phyloP scores from a whole-genome alignment of 2,329 filamentous ascomycete genomes.

The Aureobasidium lini region DNA sequence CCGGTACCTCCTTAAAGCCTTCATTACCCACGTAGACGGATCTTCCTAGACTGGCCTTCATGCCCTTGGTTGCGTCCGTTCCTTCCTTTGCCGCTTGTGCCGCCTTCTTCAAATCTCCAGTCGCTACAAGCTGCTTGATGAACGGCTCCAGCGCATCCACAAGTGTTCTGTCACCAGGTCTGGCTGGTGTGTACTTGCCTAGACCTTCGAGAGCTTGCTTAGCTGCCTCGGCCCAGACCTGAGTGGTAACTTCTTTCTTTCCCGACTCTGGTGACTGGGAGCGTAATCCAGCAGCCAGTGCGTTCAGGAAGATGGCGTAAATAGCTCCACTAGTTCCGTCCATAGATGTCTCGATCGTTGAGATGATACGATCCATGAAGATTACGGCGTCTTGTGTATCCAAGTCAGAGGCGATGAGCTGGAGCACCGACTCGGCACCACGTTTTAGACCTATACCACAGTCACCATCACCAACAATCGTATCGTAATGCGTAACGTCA shows the following conservation, averaged over 20 bases:
- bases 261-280: conserved; percentile 40
- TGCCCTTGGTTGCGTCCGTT: conserved; percentile 78
- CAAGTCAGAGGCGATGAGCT: conserved; percentile 33
- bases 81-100: conserved; percentile 68
- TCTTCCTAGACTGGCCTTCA: conserved; percentile 81
- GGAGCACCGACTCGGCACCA: conserved; percentile 61
- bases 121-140: conserved; percentile 60
- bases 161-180: conserved; percentile 80
- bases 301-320: conserved; percentile 85
- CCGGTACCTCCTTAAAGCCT: conserved; percentile 65
- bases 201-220: conserved; percentile 63
- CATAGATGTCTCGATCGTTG: conserved; percentile 61
- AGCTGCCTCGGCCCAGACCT: conserved; percentile 60
- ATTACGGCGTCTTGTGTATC: conserved; percentile 49
- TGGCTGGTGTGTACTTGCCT: conserved; percentile 78
- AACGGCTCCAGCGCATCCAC: conserved; percentile 89
- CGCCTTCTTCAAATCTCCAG: conserved; percentile 62
- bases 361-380: conserved; percentile 53
- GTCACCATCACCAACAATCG: conserved; percentile 74
- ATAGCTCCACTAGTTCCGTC: conserved; percentile 70
- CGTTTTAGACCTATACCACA: conserved; percentile 81
- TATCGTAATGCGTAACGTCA: conserved; percentile 62
- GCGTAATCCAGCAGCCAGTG: conserved; percentile 62
- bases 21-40: conserved; percentile 74
- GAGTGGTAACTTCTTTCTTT: conserved; percentile 29